phyloP scores from a whole-genome alignment of 768 basidiomycete species.

The Calocybe indica region DNA sequence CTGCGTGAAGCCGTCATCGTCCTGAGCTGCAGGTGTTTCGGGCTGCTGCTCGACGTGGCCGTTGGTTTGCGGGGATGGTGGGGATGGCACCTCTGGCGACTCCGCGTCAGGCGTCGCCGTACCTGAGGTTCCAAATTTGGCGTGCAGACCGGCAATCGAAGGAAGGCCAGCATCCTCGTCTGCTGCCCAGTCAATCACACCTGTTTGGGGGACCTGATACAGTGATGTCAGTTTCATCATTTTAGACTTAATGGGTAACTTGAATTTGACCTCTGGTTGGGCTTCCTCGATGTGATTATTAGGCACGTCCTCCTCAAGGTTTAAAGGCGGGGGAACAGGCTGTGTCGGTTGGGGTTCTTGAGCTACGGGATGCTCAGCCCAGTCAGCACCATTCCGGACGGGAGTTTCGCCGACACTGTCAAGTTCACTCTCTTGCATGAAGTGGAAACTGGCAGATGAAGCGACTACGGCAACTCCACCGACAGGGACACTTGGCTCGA shows the following conservation, averaged over 20 bases:
- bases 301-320: slow-evolving; percentile 9
- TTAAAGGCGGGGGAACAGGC: slow-evolving; percentile 7
- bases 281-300: slow-evolving; percentile 12
- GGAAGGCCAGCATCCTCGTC: slow-evolving; percentile 78
- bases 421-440: slow-evolving; percentile 79
- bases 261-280: slow-evolving; percentile 7
- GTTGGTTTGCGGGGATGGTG: slow-evolving; percentile 20
- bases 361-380: slow-evolving; percentile 42
- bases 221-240: not conserved
- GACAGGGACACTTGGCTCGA: slow-evolving; percentile 19
- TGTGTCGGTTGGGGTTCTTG: slow-evolving; percentile 18
- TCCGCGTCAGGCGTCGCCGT: slow-evolving; percentile 54
- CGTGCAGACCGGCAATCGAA: slow-evolving; percentile 70
- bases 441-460: slow-evolving; percentile 58
- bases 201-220: slow-evolving; percentile 12
- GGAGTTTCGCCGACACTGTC: slow-evolving; percentile 32
- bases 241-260: not conserved
- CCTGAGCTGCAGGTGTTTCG: slow-evolving; percentile 21
- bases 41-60: slow-evolving; percentile 19
- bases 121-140: slow-evolving; percentile 70
- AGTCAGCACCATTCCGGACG: slow-evolving; percentile 50
- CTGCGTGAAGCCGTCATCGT: slow-evolving; percentile 62
- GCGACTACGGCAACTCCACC: slow-evolving; percentile 31
- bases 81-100: slow-evolving; percentile 22
- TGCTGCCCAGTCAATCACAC: slow-evolving; percentile 75